phyloP scores from a whole-genome alignment of 768 basidiomycete species.

The Pilatotrama ljubarskyi region DNA sequence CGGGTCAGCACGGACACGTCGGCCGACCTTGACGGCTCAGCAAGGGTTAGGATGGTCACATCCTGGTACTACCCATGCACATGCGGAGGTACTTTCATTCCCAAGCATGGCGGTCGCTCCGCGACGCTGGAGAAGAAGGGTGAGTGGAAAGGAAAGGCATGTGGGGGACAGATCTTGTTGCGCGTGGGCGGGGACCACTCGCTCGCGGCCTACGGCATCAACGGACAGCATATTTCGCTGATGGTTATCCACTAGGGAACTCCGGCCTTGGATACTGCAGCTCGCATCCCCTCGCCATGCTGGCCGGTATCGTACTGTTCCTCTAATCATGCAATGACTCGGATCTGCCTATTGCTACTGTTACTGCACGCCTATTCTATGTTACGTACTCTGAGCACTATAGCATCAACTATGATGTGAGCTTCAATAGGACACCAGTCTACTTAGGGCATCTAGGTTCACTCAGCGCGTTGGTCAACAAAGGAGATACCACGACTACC shows the following conservation, averaged over 20 bases:
- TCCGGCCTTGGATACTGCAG: background rate
- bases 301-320: no score
- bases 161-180: background rate
- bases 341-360: no score
- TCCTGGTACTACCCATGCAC: slow-evolving; percentile 5
- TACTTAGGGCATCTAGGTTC: no score
- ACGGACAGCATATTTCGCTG: background rate
- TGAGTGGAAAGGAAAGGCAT: background rate
- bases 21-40: no score
- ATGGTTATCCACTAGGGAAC: background rate
- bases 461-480: no score
- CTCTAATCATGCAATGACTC: no score
- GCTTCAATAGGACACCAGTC: no score
- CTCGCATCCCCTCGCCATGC: no score
- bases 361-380: no score
- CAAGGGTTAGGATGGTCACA: background rate
- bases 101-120: background rate
- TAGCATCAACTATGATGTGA: no score
- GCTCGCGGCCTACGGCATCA: background rate
- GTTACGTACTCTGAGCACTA: no score
- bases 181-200: background rate
- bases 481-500: no score
- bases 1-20: background rate
- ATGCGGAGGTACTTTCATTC: background rate
- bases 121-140: background rate